Evolutionary conservation across 768 basidiomycete genomes (phyloP).

Genomic region (Termitomyces sp.): DNA sequence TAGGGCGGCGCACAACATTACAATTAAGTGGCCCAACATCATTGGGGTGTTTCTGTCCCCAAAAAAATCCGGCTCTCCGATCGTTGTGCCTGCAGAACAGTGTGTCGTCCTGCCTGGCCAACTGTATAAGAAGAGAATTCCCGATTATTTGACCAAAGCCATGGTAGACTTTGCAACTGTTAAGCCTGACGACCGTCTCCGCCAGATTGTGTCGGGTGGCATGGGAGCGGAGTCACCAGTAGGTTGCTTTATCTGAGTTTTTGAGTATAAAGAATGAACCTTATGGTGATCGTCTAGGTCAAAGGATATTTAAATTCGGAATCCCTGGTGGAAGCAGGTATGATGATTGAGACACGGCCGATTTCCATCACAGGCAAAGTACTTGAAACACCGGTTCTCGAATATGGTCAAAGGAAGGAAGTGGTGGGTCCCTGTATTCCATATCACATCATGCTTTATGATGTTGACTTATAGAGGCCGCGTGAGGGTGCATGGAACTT

Average conservation of each 20-base stretch:
- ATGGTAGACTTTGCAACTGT: slow-evolving; percentile 47
- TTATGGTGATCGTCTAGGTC: neutral
- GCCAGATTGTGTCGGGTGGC: slow-evolving; percentile 28
- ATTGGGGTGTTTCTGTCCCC: slow-evolving; percentile 31
- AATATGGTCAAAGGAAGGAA: slow-evolving; percentile 8
- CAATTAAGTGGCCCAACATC: slow-evolving; percentile 26
- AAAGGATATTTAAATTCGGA: slow-evolving; percentile 19
- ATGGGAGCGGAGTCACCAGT: slow-evolving; percentile 8
- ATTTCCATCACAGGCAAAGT: slow-evolving; percentile 19
- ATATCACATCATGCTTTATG: neutral
- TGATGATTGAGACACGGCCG: slow-evolving; percentile 25
- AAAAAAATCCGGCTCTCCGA: slow-evolving; percentile 17
- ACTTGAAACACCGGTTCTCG: slow-evolving; percentile 12
- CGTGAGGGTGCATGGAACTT: slow-evolving; percentile 24
- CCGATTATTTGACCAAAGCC: slow-evolving; percentile 24
- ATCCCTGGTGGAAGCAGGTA: slow-evolving; percentile 32
- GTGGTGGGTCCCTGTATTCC: neutral
- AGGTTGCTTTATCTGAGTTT: neutral
- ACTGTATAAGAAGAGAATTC: slow-evolving; percentile 39
- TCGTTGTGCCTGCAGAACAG: slow-evolving; percentile 45
- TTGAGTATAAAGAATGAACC: neutral
- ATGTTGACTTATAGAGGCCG: slow-evolving; percentile 9
- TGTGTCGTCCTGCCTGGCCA: slow-evolving; percentile 42
- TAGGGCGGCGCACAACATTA: slow-evolving; percentile 24
- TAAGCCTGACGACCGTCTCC: slow-evolving; percentile 35